Evolutionary conservation across 208 protist genomes (phyloP).

Genomic region (Trypanosoma melophagium): DNA sequence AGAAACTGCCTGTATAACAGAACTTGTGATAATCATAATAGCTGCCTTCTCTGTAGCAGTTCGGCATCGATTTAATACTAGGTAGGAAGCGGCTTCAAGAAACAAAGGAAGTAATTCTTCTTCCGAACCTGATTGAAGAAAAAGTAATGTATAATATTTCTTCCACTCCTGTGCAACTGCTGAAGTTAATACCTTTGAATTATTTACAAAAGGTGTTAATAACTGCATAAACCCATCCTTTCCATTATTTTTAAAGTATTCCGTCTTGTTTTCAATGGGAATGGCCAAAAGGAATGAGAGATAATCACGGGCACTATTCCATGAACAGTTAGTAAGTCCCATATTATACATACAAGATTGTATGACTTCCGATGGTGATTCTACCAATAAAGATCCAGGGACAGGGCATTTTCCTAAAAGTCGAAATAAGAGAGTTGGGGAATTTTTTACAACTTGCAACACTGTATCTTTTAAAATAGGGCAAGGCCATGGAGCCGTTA

Average conservation of each 20-base stretch:
- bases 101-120: slow-evolving; percentile 37
- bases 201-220: slow-evolving; percentile 72
- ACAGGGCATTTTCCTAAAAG: slow-evolving; percentile 46
- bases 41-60: slow-evolving; percentile 69
- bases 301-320: slow-evolving; percentile 45
- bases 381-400: slow-evolving; percentile 41
- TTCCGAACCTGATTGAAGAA: slow-evolving; percentile 33
- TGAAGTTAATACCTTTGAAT: slow-evolving; percentile 55
- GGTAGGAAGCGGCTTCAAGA: slow-evolving; percentile 39
- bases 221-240: slow-evolving; percentile 66
- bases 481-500: slow-evolving; percentile 28
- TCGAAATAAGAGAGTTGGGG: slow-evolving; percentile 39
- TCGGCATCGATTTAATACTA: slow-evolving; percentile 67
- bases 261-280: slow-evolving; percentile 32
- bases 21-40: slow-evolving; percentile 54
- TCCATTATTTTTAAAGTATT: slow-evolving; percentile 36
- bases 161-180: slow-evolving; percentile 46
- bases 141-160: slow-evolving; percentile 45
- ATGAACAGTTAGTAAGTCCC: slow-evolving; percentile 56
- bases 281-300: slow-evolving; percentile 52
- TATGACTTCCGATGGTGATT: slow-evolving; percentile 42
- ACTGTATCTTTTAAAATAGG: slow-evolving; percentile 56
- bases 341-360: slow-evolving; percentile 71
- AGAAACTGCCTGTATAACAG: slow-evolving; percentile 46
- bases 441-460: slow-evolving; percentile 45